A percentile compares a stretch with the other conserved stretches of the same genome.
phyloP scores from a whole-genome alignment of 1,284 basidiomycete genomes.

The Erythrobasidium hasegawianum region DNA sequence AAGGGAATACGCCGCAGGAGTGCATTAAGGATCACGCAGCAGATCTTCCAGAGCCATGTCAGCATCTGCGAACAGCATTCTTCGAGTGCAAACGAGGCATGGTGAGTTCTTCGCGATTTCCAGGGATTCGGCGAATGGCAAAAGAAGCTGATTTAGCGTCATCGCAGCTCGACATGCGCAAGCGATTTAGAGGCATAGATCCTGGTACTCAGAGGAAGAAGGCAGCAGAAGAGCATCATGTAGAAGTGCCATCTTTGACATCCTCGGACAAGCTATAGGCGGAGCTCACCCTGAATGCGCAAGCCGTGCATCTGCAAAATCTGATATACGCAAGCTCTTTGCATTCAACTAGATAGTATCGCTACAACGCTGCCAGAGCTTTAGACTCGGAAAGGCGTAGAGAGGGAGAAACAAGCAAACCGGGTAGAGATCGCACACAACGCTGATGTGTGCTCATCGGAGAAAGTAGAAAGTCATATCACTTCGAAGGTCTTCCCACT shows the following conservation, averaged over 20 bases:
- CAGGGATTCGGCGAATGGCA: neutral
- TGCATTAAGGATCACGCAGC: constrained; percentile 68
- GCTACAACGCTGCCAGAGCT: too few relatives aligned
- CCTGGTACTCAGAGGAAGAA: constrained; percentile 24
- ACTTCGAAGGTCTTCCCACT: too few relatives aligned
- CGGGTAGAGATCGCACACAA: too few relatives aligned
- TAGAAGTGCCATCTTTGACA: constrained; percentile 10
- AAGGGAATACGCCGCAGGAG: constrained; percentile 54
- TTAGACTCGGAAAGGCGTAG: too few relatives aligned
- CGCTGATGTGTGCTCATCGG: too few relatives aligned
- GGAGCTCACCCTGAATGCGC: too few relatives aligned
- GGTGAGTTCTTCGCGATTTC: constrained; percentile 55
- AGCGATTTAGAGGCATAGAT: constrained; percentile 34
- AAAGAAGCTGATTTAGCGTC: neutral
- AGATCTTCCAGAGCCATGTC: constrained; percentile 71
- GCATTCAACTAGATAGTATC: too few relatives aligned
- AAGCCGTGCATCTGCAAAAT: too few relatives aligned
- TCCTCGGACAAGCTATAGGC: neutral
- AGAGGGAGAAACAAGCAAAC: too few relatives aligned
- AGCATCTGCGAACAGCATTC: constrained; percentile 66
- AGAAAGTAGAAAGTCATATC: too few relatives aligned
- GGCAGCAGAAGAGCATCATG: constrained; percentile 29
- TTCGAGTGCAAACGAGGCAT: constrained; percentile 84
- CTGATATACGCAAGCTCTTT: too few relatives aligned
- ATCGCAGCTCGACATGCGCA: constrained; percentile 36